A percentile compares a stretch with the other conserved stretches of the same genome.
Conservation (phyloP, 352 stramenopile genomes). For the Phytophthora cactorum region DNA sequence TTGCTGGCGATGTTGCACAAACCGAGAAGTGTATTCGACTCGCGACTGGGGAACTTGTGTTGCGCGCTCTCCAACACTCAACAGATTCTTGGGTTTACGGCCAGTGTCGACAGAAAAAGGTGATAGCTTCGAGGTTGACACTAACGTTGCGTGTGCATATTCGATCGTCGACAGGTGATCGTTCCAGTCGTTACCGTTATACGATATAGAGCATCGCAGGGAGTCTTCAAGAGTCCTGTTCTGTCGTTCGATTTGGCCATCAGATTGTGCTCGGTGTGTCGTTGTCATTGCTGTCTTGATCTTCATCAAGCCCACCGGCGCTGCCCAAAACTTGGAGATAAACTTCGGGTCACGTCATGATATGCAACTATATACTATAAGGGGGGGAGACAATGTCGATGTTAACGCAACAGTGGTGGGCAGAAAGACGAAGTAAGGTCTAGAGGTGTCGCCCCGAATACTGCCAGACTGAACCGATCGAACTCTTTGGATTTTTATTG, state of each 20-base stretch:
- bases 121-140: constrained; percentile 3
- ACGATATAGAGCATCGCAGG: neutral
- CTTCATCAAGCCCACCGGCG: neutral
- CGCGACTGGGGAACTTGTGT: too few species aligned
- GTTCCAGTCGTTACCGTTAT: neutral
- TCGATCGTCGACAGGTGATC: neutral
- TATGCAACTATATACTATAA: too few species aligned
- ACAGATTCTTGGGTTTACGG: neutral
- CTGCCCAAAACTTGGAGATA: constrained; percentile 13
- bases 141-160: constrained; percentile 7
- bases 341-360: neutral
- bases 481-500: too few species aligned
- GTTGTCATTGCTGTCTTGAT: constrained; percentile 2
- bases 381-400: too few species aligned
- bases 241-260: neutral
- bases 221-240: neutral
- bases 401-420: too few species aligned
- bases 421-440: too few species aligned
- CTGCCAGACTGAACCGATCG: too few species aligned
- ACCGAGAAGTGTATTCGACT: too few species aligned
- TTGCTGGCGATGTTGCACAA: too few species aligned
- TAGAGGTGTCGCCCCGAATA: too few species aligned
- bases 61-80: neutral
- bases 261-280: neutral
- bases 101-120: neutral